These are phyloP conservation scores for Colletotrichum sp. DNA, from an alignment of 2,329 filamentous ascomycete species.

Conservation along the genomic window DNA sequence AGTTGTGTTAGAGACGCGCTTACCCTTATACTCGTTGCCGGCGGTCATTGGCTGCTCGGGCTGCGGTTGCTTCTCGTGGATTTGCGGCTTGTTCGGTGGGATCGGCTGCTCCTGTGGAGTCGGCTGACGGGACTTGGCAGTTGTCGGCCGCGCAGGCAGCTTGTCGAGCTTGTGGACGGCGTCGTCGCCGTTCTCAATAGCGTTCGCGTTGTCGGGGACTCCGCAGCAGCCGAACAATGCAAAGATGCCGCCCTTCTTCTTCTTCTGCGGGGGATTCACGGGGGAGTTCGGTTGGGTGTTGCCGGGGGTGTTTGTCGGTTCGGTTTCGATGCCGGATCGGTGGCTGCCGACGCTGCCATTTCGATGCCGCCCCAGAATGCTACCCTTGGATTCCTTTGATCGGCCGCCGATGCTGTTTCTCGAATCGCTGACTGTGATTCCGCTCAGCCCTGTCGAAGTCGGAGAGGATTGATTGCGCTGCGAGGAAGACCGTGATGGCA, in stretches of 20 bases:
- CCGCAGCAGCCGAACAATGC: slow-evolving; percentile 72
- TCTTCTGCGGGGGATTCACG: slow-evolving; percentile 53
- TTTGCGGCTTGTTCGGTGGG: slow-evolving; percentile 43
- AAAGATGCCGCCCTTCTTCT: slow-evolving; percentile 61
- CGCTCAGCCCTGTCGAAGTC: slow-evolving; percentile 64
- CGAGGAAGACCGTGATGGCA: slow-evolving; percentile 67
- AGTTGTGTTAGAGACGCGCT: slow-evolving; percentile 50
- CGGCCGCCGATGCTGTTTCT: slow-evolving; percentile 67
- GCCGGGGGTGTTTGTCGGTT: slow-evolving; percentile 52
- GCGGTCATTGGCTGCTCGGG: slow-evolving; percentile 34
- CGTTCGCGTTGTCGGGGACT: slow-evolving; percentile 63
- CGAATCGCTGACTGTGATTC: slow-evolving; percentile 62
- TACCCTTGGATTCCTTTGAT: slow-evolving; percentile 70
- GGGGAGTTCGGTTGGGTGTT: slow-evolving; percentile 59
- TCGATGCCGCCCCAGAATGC: slow-evolving; percentile 65
- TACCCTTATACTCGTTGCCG: slow-evolving; percentile 41
- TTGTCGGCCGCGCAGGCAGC: slow-evolving; percentile 58
- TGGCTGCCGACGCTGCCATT: slow-evolving; percentile 74
- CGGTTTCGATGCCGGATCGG: slow-evolving; percentile 57
- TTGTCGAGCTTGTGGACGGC: slow-evolving; percentile 64
- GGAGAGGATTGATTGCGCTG: slow-evolving; percentile 64
- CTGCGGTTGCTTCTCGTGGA: slow-evolving; percentile 55
- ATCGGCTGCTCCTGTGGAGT: slow-evolving; percentile 51
- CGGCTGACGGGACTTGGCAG: slow-evolving; percentile 57
- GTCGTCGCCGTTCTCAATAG: slow-evolving; percentile 54